Base-by-base conservation (phyloP, 495 filamentous ascomycete species). In the Daldinia grandis region DNA sequence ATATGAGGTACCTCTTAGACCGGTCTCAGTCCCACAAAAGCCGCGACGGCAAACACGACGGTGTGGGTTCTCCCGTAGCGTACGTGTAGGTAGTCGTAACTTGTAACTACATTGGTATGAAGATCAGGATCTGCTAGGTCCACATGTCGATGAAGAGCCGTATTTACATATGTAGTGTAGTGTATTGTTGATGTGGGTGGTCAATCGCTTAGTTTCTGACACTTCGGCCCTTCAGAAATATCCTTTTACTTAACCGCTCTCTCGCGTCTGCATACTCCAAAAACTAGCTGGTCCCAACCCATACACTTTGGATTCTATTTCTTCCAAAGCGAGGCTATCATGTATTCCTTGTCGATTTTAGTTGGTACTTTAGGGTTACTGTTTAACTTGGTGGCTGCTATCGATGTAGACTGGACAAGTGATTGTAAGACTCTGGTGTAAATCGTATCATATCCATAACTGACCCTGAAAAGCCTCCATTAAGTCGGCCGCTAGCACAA, bases 321-420 rank as follows among this genome's bases (percentile, higher is more conserved):
- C 40, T 42, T 55, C 60, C 30, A 58, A 33, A 66, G 40, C 27
- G 21, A 40, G 6, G 44, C 33, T 35, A 27, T 17, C 37, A 71
- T 71, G 68, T 25, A 59, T 72, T 61, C 28, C 37, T 35, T 59
- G 33, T 58, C 47, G 42, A 15, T 58, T 10, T 5, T 72, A 57
- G 28, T 47, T 19, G 62, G 54, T 30, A 10, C 40, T 12, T 62
- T 58, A 15, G 61, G 66, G 51, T 61, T 67, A 14, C 55, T 73
- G 21, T 17, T 69, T 14, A 44, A 40, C 37, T 62, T 67, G 2
- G 66, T 62, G 31, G 47, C n/a, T 38, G 66, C 71, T 30, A 70
- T 73, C 21, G 61, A 73, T 21, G 57, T 73, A 59, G 62, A 73
- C 61, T 70, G 60, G 66, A 58, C 64, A 40, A 68, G 61, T 51